Base-by-base conservation (phyloP, 2,329 filamentous ascomycete genomes). In the Incumbomyces lentus region DNA sequence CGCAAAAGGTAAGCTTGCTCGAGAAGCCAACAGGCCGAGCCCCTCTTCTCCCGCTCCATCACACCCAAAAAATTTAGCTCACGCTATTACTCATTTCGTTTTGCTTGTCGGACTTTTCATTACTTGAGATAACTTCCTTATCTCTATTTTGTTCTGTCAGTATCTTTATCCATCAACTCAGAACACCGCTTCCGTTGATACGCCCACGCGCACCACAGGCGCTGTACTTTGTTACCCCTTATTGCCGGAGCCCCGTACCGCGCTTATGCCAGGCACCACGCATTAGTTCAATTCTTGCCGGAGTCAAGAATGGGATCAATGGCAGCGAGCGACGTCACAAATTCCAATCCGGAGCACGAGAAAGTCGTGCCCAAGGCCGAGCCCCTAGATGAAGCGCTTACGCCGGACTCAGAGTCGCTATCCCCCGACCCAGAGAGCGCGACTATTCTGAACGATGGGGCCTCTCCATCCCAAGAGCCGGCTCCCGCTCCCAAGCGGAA, bases 401-500 rank as follows among this genome's bases (percentile, higher is more conserved):
- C 65, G 58, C 68, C 64, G 50, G 68, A 66, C 22, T 59, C 62
- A n/a, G 64, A 65, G 41, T 72, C 70, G 36, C 68, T 68, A 2
- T 40, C 37, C 11, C 68, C 68, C 11, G 69, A 72, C 40, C 61
- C 64, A 10, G 68, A 69, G 49, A 38, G 42, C 30, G 65, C 62
- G 44, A 62, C 65, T 49, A 56, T 59, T 30, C 55, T 65, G 44
- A 62, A 56, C 13, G 53, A 45, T 26, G 53, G 39, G 3, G 39
- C 41, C 17, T 47, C 51, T 10, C 29, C 42, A 13, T 49, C 45
- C 11, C 66, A 65, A 52, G 68, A 71, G 49, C 60, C 64, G n/a
- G 60, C 64, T 46, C 68, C 69, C 55, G 67, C 65, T 41, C 88
- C 89, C 63, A 98, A 98, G 75, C 81, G 92, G 62, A 98, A 98